Percentiles rank a stretch among this genome's conserved stretches.
These are phyloP conservation scores for Fusarium robinianum DNA, from an alignment of 2,329 filamentous ascomycete species.

Conservation along the genomic window DNA sequence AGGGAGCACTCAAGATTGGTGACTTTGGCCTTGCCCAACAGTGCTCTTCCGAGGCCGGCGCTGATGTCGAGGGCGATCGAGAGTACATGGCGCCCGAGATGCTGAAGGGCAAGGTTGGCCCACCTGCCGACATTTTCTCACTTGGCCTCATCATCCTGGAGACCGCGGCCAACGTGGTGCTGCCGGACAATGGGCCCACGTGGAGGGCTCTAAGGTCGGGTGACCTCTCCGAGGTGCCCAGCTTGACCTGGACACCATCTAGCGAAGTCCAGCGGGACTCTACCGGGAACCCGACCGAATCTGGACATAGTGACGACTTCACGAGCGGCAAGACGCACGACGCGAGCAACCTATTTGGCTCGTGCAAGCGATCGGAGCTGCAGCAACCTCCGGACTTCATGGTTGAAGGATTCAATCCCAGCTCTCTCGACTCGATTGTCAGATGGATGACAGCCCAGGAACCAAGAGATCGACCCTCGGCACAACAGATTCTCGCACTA, in stretches of 20 bases:
- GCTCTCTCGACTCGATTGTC: conserved; percentile 83
- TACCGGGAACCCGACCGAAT: conserved; percentile 55
- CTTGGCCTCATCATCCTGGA: conserved; percentile 94
- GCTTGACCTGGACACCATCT: conserved; percentile 79
- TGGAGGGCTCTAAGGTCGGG: conserved; percentile 91
- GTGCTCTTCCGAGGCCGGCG: conserved; percentile 75
- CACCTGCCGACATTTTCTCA: conserved; percentile 91
- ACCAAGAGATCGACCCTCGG: conserved; percentile 72
- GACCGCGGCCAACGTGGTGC: conserved; percentile 88
- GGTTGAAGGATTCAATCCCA: conserved; percentile 71
- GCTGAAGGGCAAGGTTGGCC: conserved; percentile 82
- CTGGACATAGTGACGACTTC: conserved; percentile 43
- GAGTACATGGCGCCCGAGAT: conserved; percentile 97
- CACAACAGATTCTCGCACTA: conserved; percentile 72
- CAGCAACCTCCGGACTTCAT: conserved; percentile 82
- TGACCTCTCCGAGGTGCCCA: conserved; percentile 86
- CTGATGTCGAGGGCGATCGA: conserved; percentile 91
- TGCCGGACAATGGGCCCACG: conserved; percentile 88
- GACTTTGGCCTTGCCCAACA: conserved; percentile 82
- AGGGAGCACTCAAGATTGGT: conserved; percentile 81
- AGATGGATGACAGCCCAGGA: conserved; percentile 84
- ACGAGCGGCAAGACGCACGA: conserved; percentile 40
- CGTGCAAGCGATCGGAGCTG: conserved; percentile 54
- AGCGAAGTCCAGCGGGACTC: conserved; percentile 74
- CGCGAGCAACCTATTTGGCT: conserved; percentile 48